These are phyloP conservation scores for Yamadazyma phyllophila DNA, from an alignment of 805 yeast species.

Conservation along the genomic window DNA sequence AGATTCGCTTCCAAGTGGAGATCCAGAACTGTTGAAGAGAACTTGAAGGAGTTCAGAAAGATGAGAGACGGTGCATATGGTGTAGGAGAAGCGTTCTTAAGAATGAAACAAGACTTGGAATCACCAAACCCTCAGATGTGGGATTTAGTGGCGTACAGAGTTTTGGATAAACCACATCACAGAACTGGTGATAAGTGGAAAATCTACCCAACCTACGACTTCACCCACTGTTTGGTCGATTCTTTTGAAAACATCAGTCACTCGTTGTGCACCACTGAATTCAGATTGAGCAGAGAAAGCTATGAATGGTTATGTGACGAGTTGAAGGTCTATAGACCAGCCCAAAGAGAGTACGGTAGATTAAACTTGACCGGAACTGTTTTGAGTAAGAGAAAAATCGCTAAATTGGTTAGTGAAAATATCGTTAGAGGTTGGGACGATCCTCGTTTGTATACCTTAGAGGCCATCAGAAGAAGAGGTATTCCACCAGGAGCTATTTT, in stretches of 20 bases:
- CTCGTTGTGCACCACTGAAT: constrained; percentile 95
- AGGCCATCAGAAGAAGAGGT: constrained; percentile 94
- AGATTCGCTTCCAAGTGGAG: constrained; percentile 83
- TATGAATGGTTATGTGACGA: constrained; percentile 99
- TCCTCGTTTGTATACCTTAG: constrained; percentile 93
- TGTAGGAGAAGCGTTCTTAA: constrained; percentile 89
- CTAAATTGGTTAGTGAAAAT: constrained; percentile 78
- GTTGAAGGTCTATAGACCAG: constrained; percentile 93
- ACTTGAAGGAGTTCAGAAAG: constrained; percentile 74
- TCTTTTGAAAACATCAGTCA: constrained; percentile 94
- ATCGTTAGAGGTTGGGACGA: constrained; percentile 97
- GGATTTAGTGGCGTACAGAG: constrained; percentile 98
- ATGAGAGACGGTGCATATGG: constrained; percentile 89
- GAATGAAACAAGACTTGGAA: constrained; percentile 92
- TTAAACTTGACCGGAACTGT: constrained; percentile 92
- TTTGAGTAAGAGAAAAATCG: constrained; percentile 92
- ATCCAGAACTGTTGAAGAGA: constrained; percentile 65
- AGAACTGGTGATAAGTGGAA: constrained; percentile 98
- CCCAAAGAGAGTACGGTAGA: constrained; percentile 98
- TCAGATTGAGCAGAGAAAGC: constrained; percentile 85
- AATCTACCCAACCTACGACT: constrained; percentile 97
- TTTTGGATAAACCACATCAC: constrained; percentile 87
- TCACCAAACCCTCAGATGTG: constrained; percentile 99
- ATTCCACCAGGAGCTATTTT: constrained; percentile 98
- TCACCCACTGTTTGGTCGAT: constrained; percentile 98